Base-by-base conservation (phyloP, 2,329 filamentous ascomycete genomes). In the Trematosphaeria pertusa region DNA sequence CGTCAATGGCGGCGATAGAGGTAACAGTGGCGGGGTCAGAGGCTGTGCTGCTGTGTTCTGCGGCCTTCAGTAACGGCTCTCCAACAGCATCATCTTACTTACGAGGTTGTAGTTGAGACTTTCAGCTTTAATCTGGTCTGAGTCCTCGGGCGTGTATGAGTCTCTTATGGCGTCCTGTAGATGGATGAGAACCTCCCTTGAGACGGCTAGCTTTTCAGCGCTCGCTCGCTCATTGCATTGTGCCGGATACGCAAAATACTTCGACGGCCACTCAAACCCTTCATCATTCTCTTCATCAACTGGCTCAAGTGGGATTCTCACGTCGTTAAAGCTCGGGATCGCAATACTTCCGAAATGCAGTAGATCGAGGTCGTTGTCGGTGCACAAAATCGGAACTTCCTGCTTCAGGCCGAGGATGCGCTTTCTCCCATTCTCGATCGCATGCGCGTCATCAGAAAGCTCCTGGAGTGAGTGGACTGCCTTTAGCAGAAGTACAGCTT, bases 11-110 rank as follows among this genome's bases (percentile, higher is more conserved):
- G 76, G 77, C 20, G 75, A 75, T 3, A 73, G 44, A 14, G 78
- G 75, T 14, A 81, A 65, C 7, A 81, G 54, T 3, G 76, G 76
- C n/a, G 78, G 78, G 2, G 77, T 75, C n/a, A 78, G 9, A 12
- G 67, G 66, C 22, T 64, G 61, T 4, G 56, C 30, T 20, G 37
- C 52, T 31, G 43, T 39, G 19, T 65, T 62, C 73, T 75, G 36
- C 3, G 28, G 3, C 3, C 15, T 21, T 59, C 18, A 69, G 69
- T 41, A 59, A 26, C 24, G 1, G 18, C 11, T 26, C 7, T 18
- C n/a, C n/a, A 14, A 14, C 32, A 36, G 28, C 5, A 22, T 19
- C 9, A 20, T n/a, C n/a, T 11, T 8, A 51, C 57, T 46, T 66
- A 70, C 64, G 50, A 43, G 55, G 43, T 56, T 63, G 41, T 52